A percentile compares a stretch with the other conserved stretches of the same genome.
phyloP scores from a whole-genome alignment of 257 asterid genomes.

The Echites panduratus region DNA sequence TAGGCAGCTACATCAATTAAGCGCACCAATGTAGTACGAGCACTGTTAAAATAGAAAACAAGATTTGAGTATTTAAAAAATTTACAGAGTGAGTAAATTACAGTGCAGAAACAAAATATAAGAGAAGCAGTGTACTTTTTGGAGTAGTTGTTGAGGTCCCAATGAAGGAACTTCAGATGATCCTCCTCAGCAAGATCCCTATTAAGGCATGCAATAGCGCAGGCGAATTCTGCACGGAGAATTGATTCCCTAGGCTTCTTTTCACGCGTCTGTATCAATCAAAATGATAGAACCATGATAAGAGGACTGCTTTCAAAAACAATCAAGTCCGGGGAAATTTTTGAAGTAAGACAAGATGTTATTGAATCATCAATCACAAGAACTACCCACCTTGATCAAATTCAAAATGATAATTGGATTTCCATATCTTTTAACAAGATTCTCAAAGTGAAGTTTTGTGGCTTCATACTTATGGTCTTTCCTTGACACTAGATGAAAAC shows the following conservation, averaged over 20 bases:
- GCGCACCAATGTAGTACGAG: slow-evolving; percentile 53
- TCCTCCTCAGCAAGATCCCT: slow-evolving; percentile 52
- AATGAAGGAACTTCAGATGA: slow-evolving; percentile 86
- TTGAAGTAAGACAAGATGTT: slow-evolving; percentile 12
- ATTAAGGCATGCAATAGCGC: slow-evolving; percentile 75
- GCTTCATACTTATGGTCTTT: slow-evolving; percentile 75
- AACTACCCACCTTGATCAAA: slow-evolving; percentile 69
- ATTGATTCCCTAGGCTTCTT: slow-evolving; percentile 93
- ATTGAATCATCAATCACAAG: slow-evolving; percentile 9
- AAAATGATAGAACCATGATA: slow-evolving; percentile 10
- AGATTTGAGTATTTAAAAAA: slow-evolving; percentile 8
- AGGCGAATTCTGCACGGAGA: slow-evolving; percentile 73
- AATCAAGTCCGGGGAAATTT: not conserved
- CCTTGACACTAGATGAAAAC: slow-evolving; percentile 53
- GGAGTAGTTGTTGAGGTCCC: slow-evolving; percentile 83
- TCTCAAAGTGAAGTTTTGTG: slow-evolving; percentile 85
- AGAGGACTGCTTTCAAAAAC: not conserved
- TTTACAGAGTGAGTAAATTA: not conserved
- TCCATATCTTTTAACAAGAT: slow-evolving; percentile 85
- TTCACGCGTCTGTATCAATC: slow-evolving; percentile 59
- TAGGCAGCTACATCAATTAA: slow-evolving; percentile 65
- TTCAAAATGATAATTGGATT: slow-evolving; percentile 86
- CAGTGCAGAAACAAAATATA: slow-evolving; percentile 8
- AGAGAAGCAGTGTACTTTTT: slow-evolving; percentile 41
- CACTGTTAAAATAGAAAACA: slow-evolving; percentile 40